Conservation (phyloP, 352 stramenopile genomes). For the Globisporangium nodosum region DNA sequence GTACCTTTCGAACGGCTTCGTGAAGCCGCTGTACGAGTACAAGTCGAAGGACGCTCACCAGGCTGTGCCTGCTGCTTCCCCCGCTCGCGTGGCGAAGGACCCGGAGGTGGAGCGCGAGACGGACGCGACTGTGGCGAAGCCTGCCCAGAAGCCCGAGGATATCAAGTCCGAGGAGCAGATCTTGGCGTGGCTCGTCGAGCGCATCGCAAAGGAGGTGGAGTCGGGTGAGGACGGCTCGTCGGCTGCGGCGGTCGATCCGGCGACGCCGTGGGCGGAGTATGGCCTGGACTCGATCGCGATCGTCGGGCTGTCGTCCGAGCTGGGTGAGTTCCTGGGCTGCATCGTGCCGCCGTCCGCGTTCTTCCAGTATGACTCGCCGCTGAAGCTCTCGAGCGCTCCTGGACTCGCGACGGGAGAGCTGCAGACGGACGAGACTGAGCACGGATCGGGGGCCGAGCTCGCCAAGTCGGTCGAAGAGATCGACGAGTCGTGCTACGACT, state of each 20-base stretch:
- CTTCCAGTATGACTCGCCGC: conserved; percentile 63
- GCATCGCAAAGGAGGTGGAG: conserved; percentile 45
- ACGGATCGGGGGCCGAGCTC: conserved; percentile 13
- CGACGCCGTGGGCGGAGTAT: conserved; percentile 57
- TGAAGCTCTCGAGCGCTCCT: conserved; percentile 51
- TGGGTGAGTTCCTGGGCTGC: conserved; percentile 62
- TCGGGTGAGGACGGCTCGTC: conserved; percentile 8
- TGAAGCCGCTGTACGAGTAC: conserved; percentile 49
- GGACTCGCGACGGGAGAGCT: conserved; percentile 51
- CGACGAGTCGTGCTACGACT: conserved; percentile 58
- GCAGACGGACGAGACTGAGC: conserved; percentile 14
- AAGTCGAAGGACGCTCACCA: conserved; percentile 28
- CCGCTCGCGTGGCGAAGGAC: conserved; percentile 1
- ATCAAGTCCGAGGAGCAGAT: conserved; percentile 69
- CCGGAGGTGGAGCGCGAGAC: conserved; percentile 7
- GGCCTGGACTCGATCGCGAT: conserved; percentile 67
- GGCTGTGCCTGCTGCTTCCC: conserved; percentile 4
- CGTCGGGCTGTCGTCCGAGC: conserved; percentile 53
- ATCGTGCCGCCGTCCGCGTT: conserved; percentile 64
- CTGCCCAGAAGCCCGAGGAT: conserved; percentile 17
- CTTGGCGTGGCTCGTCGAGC: conserved; percentile 60
- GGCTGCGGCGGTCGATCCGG: conserved; percentile 34
- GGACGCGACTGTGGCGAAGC: conserved; percentile 8
- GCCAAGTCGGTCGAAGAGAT: conserved; percentile 53
- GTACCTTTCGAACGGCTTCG: conserved; percentile 37